These are phyloP conservation scores for Strobilomyces echinocephalus DNA, from an alignment of 768 basidiomycete genomes.

Conservation along the genomic window DNA sequence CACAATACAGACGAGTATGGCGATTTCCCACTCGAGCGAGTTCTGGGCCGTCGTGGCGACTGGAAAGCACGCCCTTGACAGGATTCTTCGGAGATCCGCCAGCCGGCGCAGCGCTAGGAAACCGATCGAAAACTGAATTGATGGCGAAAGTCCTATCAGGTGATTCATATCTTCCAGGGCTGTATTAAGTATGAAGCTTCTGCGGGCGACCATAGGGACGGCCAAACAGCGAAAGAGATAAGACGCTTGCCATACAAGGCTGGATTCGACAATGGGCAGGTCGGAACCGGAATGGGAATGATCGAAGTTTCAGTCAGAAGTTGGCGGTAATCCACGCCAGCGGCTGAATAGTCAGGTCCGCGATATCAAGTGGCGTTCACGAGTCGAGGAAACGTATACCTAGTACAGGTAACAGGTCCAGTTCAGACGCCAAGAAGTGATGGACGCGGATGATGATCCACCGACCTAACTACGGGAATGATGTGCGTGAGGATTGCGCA, in stretches of 20 bases:
- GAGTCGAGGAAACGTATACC: neutral
- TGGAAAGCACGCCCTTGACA: neutral
- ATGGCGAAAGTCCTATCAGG: neutral
- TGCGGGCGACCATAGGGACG: neutral
- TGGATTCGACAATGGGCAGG: neutral
- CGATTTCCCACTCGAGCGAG: neutral
- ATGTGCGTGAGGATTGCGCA: neutral
- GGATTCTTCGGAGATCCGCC: neutral
- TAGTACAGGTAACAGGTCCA: neutral
- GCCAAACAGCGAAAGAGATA: too few relatives aligned
- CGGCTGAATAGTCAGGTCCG: too few relatives aligned
- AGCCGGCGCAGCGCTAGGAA: conserved; percentile 5
- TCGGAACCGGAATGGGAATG: conserved; percentile 10
- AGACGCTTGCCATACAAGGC: neutral
- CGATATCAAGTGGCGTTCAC: too few relatives aligned
- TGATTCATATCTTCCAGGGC: neutral
- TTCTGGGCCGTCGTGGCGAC: neutral
- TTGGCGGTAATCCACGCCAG: neutral
- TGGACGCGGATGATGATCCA: too few relatives aligned
- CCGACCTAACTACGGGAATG: neutral
- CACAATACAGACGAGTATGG: conserved; percentile 6
- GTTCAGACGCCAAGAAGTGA: neutral
- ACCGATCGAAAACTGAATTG: conserved; percentile 4
- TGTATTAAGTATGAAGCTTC: neutral
- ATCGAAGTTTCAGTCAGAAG: conserved; percentile 5